Evolutionary conservation across 495 filamentous ascomycete species (phyloP).

Genomic region (Cairneyella variabilis): DNA sequence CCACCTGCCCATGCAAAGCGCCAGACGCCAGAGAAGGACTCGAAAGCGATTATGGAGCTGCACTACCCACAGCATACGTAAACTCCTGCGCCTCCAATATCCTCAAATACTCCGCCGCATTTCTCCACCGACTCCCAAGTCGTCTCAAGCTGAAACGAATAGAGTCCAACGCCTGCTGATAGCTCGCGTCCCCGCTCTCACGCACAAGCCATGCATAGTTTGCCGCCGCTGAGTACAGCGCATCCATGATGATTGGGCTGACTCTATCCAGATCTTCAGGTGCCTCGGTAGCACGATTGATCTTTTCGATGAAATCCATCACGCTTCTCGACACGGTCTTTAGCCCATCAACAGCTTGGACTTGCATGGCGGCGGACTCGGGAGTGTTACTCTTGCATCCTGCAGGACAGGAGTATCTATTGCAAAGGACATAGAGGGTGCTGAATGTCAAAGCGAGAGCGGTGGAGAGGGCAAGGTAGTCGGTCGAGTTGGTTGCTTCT

Average conservation of each 20-base stretch:
- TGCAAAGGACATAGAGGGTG: constrained; percentile 23
- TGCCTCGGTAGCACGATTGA: constrained; percentile 7
- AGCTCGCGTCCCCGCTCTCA: constrained; percentile 23
- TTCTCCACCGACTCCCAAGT: constrained; percentile 32
- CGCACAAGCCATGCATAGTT: constrained; percentile 36
- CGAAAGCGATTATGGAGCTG: too few relatives aligned
- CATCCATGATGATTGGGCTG: constrained; percentile 32
- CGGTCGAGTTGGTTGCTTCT: constrained; percentile 5
- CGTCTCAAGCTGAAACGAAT: constrained; percentile 26
- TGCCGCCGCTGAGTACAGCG: constrained; percentile 31
- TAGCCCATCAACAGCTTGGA: constrained; percentile 27
- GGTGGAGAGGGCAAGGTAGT: constrained; percentile 14
- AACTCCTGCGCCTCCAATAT: constrained; percentile 31
- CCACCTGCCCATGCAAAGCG: too few relatives aligned
- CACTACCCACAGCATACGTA: constrained; percentile 20
- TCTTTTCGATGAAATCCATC: constrained; percentile 18
- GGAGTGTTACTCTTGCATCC: not conserved
- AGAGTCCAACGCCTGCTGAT: constrained; percentile 24
- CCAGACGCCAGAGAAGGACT: too few relatives aligned
- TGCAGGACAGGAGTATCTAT: constrained; percentile 22
- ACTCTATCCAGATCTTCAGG: constrained; percentile 22
- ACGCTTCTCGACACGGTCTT: constrained; percentile 23
- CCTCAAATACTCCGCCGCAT: constrained; percentile 29
- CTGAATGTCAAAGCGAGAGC: constrained; percentile 14
- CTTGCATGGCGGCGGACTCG: constrained; percentile 16